phyloP scores from a whole-genome alignment of 176 grass and related monocot species.

The Oryza glumipatula region DNA sequence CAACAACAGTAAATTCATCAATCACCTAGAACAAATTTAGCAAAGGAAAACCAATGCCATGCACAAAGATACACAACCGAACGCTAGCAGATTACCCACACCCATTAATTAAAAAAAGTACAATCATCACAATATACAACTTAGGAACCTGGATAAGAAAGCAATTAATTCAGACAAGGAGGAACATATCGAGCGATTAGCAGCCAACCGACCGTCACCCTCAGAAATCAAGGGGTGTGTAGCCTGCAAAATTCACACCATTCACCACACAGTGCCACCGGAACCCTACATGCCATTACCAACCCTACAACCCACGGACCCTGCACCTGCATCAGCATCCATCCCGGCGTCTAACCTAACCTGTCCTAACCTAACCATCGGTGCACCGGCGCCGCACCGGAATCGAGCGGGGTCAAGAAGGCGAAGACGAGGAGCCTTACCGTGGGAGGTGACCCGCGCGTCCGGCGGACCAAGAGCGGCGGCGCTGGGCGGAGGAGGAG shows the following conservation, averaged over 20 bases:
- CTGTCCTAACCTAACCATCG: not conserved
- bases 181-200: not conserved
- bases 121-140: not conserved
- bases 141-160: not conserved
- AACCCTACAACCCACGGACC: not conserved
- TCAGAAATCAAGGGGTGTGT: not conserved
- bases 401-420: not conserved
- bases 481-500: not conserved
- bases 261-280: not conserved
- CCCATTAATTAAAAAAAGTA: not conserved
- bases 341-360: not conserved
- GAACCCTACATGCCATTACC: not conserved
- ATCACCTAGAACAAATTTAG: not conserved
- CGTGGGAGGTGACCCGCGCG: conserved; percentile 2
- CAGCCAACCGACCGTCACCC: not conserved
- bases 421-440: not conserved
- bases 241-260: not conserved
- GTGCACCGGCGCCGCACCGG: not conserved
- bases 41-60: not conserved
- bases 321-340: not conserved
- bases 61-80: not conserved
- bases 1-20: conserved; percentile 25
- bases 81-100: not conserved
- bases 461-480: conserved; percentile 5
- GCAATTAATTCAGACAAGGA: not conserved